Evolutionary conservation across 176 grass and related monocot species (phyloP), one percentile per base, ranked within the genome.

Genomic region (Triticum monococcum): DNA sequence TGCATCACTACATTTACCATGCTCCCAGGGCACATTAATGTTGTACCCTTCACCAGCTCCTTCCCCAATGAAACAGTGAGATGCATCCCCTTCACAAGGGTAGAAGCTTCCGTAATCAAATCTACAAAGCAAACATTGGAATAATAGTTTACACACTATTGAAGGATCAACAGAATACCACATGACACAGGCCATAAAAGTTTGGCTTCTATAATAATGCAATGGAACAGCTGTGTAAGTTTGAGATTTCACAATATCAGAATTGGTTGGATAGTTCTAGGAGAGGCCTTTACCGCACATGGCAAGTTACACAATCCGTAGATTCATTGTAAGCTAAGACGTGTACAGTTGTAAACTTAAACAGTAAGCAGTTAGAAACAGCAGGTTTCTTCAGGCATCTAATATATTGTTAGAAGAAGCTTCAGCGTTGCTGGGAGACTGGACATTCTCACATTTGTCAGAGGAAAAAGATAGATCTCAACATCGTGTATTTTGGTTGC

Each of bases 21-120:
- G 97, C 66, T 98, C 97, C 97, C 97, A 98, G n/a, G 97, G 93
- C 72, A 98, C 92, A 78, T 98, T 98, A 70, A 98, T 96, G 77
- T 98, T 98, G 80, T 96, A 98, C 54, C 94, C 97, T 89, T 91
- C 85, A 90, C 97, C 94, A 76, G 86, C 78, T 80, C 91, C 92
- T 84, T 98, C 93, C 9, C 97, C 97, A 48, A 91, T 89, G 79
- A 98, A 96, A 89, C 74, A 91, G 74, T 94, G 80, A 86, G 94
- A 88, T 83, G 90, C 97, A 91, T 98, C 94, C 30, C 28, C 90
- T 85, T 95, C 52, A 80, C 66, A 40, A 68, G 97, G 97, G 61
- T 98, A 98, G 79, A 98, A 98, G 79, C 69, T 94, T 81, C 96
- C 96, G 59, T 72, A 87, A 81, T 98, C 96, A 91, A 98, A 98